These are phyloP conservation scores for Dysphania ambrosioides DNA, from an alignment of 148 eudicot species.

Conservation along the genomic window DNA sequence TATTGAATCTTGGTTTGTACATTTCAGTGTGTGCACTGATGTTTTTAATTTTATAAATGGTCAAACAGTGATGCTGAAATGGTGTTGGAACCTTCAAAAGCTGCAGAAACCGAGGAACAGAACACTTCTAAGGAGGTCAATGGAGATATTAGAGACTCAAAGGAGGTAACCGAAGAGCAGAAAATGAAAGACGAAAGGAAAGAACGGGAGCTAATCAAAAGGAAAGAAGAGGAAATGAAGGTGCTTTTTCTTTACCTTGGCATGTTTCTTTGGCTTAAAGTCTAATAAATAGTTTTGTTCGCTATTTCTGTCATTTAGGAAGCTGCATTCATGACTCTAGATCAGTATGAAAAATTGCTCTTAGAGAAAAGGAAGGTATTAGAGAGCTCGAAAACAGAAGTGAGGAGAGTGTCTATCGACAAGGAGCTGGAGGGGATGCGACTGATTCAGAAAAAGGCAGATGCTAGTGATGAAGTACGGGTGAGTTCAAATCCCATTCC, in stretches of 20 bases:
- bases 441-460: constrained; percentile 35
- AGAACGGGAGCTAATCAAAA: neutral
- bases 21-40: neutral
- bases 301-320: constrained; percentile 17
- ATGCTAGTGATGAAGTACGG: constrained; percentile 13
- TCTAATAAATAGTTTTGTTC: neutral
- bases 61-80: constrained; percentile 28
- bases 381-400: too few species aligned
- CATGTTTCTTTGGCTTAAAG: neutral
- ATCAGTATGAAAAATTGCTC: constrained; percentile 35
- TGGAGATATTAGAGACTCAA: neutral
- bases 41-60: neutral
- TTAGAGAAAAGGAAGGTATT: constrained; percentile 36
- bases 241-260: neutral
- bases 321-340: constrained; percentile 34
- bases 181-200: neutral
- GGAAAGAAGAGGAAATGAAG: constrained; percentile 27
- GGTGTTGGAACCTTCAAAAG: constrained; percentile 22
- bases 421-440: constrained; percentile 46
- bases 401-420: constrained; percentile 33
- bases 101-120: constrained; percentile 14
- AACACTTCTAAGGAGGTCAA: constrained; percentile 11
- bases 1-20: neutral
- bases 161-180: constrained; percentile 6
- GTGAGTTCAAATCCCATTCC: constrained; percentile 12